These are phyloP conservation scores for Amanita rubescens DNA, from an alignment of 768 basidiomycete genomes.

Conservation along the genomic window DNA sequence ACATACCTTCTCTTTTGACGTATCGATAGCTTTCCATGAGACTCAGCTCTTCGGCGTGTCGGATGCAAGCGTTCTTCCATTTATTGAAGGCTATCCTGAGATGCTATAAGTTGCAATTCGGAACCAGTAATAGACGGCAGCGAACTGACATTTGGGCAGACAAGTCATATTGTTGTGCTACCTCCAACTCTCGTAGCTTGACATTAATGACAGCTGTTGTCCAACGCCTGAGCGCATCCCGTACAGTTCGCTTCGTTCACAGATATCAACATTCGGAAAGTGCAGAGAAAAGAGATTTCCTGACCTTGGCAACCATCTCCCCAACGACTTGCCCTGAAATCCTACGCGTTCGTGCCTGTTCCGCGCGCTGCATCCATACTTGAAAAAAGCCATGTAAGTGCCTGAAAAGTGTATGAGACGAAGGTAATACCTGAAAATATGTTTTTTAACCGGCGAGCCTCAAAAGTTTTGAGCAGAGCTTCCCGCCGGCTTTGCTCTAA, in stretches of 20 bases:
- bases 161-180: conserved; percentile 35
- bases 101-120: not conserved
- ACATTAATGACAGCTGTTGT: conserved; percentile 66
- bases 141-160: conserved; percentile 25
- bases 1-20: conserved; percentile 69
- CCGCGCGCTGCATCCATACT: conserved; percentile 8
- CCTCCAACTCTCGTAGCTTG: conserved; percentile 67
- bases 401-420: not conserved
- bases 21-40: conserved; percentile 82
- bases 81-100: conserved; percentile 52
- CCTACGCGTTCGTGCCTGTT: not conserved
- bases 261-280: conserved; percentile 4
- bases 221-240: conserved; percentile 49
- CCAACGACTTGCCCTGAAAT: conserved; percentile 3
- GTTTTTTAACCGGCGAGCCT: conserved; percentile 26
- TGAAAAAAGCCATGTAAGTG: not conserved
- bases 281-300: not conserved
- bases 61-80: conserved; percentile 57
- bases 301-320: conserved; percentile 15
- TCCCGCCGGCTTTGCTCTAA: conserved; percentile 38
- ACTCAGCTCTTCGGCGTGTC: conserved; percentile 63
- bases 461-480: conserved; percentile 35
- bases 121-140: not conserved
- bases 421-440: conserved; percentile 9
- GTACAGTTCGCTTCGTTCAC: conserved; percentile 44